These are phyloP conservation scores for Sisymbrium altissimum DNA, from an alignment of 345 rosid genomes.

Conservation along the genomic window DNA sequence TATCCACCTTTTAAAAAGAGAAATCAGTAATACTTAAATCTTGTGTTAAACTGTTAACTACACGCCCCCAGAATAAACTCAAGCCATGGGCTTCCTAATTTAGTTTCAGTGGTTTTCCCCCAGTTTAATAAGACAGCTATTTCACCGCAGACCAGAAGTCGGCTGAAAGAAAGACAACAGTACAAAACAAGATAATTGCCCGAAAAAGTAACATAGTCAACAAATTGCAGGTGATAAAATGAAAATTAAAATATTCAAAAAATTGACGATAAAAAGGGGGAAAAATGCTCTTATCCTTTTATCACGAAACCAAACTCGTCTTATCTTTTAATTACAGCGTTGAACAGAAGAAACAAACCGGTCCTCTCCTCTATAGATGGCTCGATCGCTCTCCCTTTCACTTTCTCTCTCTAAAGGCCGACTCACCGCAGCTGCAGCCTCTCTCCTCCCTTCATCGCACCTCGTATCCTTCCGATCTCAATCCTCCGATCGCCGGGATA, in stretches of 20 bases:
- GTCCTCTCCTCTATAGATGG: conserved; percentile 13
- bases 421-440: background rate
- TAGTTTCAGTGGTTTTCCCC: background rate
- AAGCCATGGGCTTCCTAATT: background rate
- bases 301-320: background rate
- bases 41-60: too few relatives aligned
- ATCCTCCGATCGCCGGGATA: conserved; percentile 38
- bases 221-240: too few relatives aligned
- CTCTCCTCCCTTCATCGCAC: conserved; percentile 29
- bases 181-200: background rate
- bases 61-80: background rate
- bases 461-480: conserved; percentile 34
- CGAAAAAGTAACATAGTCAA: background rate
- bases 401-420: conserved; percentile 25
- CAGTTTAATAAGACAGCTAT: background rate
- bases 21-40: background rate
- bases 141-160: too few relatives aligned
- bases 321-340: conserved; percentile 14
- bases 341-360: background rate
- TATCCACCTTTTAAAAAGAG: background rate
- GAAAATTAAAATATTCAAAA: background rate
- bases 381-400: conserved; percentile 23
- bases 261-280: background rate
- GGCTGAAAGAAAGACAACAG: too few relatives aligned
- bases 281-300: background rate